A percentile compares a stretch with the other conserved stretches of the same genome.
Conservation (phyloP, 208 protist species). For the Phytomonas francai region DNA sequence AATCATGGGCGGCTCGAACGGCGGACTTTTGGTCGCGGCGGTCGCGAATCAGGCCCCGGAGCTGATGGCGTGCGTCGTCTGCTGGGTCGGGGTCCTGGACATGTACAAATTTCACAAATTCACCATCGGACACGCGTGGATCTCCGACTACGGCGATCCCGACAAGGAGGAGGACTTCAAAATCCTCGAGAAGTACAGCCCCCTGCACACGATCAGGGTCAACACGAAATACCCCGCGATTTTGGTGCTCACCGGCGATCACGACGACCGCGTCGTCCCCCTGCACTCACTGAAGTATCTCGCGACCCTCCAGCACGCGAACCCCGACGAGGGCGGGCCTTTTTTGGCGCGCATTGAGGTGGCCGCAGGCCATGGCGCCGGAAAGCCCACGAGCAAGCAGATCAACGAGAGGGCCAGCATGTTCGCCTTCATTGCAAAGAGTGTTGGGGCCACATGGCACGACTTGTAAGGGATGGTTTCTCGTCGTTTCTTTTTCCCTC, state of each 20-base stretch:
- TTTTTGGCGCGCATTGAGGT: conserved; percentile 85
- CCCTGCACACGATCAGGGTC: conserved; percentile 87
- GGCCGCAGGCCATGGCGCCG: conserved; percentile 83
- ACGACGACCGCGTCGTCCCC: conserved; percentile 95
- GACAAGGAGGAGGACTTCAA: conserved; percentile 90
- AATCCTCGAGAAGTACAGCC: conserved; percentile 90
- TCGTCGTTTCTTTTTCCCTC: conserved; percentile 5
- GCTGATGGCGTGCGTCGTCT: conserved; percentile 73
- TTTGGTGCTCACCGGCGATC: conserved; percentile 89
- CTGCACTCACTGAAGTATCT: conserved; percentile 94
- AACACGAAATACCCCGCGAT: conserved; percentile 85
- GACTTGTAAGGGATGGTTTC: conserved; percentile 3
- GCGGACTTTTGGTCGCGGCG: conserved; percentile 90
- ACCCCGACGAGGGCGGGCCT: conserved; percentile 46
- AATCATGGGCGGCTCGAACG: conserved; percentile 93
- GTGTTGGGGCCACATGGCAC: conserved; percentile 62
- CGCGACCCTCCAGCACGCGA: conserved; percentile 87
- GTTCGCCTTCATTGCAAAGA: conserved; percentile 90
- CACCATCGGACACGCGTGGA: conserved; percentile 92
- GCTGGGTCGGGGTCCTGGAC: conserved; percentile 90
- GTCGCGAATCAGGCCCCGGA: conserved; percentile 87
- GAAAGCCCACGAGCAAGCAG: conserved; percentile 89
- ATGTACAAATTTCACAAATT: conserved; percentile 95
- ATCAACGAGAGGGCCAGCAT: conserved; percentile 84
- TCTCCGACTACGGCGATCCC: conserved; percentile 89